These are phyloP conservation scores for Sanguinoderma infundibulare DNA, from an alignment of 1,284 basidiomycete species.

Conservation along the genomic window DNA sequence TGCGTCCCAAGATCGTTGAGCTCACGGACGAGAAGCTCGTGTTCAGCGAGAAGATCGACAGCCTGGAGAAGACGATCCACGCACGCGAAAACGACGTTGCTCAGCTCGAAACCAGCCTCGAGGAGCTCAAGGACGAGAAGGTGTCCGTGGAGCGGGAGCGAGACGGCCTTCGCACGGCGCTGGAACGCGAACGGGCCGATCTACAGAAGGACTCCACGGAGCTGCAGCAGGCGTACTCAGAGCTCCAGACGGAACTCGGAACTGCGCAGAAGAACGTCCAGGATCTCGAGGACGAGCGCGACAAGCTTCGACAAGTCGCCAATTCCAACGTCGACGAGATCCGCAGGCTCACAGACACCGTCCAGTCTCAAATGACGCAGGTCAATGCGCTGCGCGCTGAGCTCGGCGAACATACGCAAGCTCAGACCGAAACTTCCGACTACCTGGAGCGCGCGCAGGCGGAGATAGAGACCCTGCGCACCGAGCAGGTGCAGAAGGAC, in stretches of 20 bases:
- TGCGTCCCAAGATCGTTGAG: slow-evolving; percentile 84
- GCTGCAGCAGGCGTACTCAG: slow-evolving; percentile 62
- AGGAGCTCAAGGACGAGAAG: slow-evolving; percentile 54
- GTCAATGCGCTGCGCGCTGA: slow-evolving; percentile 50
- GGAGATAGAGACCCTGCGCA: slow-evolving; percentile 69
- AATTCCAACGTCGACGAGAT: slow-evolving; percentile 56
- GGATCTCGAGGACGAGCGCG: slow-evolving; percentile 62
- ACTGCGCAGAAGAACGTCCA: slow-evolving; percentile 52
- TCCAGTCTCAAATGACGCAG: slow-evolving; percentile 54
- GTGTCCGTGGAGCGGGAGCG: slow-evolving; percentile 49
- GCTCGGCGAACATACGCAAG: slow-evolving; percentile 51
- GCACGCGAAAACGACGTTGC: slow-evolving; percentile 62
- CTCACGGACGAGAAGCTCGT: slow-evolving; percentile 72
- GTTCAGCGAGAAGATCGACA: slow-evolving; percentile 63
- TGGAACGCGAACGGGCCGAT: slow-evolving; percentile 55
- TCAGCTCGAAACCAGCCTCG: slow-evolving; percentile 62
- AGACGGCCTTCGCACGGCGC: slow-evolving; percentile 44
- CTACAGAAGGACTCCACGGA: slow-evolving; percentile 55
- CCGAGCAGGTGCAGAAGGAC: slow-evolving; percentile 60
- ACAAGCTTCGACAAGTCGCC: slow-evolving; percentile 56
- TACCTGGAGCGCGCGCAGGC: slow-evolving; percentile 65
- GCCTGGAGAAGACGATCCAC: slow-evolving; percentile 55
- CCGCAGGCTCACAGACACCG: slow-evolving; percentile 48
- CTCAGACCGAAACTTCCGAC: slow-evolving; percentile 62
- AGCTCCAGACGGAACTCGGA: slow-evolving; percentile 68